Evolutionary conservation across 2,329 filamentous ascomycete species (phyloP), one percentile per base, ranked within the genome.

Genomic region (Pseudocercospora crystallina): DNA sequence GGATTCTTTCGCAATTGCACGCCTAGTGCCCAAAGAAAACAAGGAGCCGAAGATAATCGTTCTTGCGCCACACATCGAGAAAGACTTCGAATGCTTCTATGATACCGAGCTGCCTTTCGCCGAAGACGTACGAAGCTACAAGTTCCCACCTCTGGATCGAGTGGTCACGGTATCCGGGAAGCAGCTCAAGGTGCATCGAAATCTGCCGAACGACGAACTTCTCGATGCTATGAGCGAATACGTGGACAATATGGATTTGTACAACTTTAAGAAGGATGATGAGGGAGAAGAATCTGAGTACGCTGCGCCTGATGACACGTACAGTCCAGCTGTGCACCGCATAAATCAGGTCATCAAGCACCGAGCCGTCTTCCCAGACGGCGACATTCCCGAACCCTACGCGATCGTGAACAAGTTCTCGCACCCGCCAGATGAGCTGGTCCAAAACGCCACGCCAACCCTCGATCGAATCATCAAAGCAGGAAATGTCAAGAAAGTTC

Each of bases 51-150:
- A 83, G 29, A 74, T 97, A 12, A 72, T 96, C 1, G 76, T 97
- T 11, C 78, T 99, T 37, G 85, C 87, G 5, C 94, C 94, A 2
- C 80, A 83, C 14, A 84, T 96, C 52, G 89, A 95, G 55, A 76
- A 80, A 2, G 85, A 89, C 20, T 83, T 89, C 58, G 91, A 96
- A 68, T 92, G 89, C 61, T 77, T 99, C 2, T 84, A 96, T 56
- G 94, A 99, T 65, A 80, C 95, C 1, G 90, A 94, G 32, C 76
- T 97, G 5, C 94, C 94, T 0, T 99, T 96, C 64, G 86, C 90
- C 2, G 94, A 99, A 73, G 94, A 99, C 65, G 78, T 96, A 41
- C 83, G 94, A 32, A 80, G 80, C n/a, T 97, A 96, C 68, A 86
- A 85, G 51, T 99, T 99, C 60, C 90, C 94, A 5, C 89, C 92